A percentile compares a stretch with the other conserved stretches of the same genome.
Conservation (phyloP, 139 green algal genomes). For the Auxenochlorella protothecoides region DNA sequence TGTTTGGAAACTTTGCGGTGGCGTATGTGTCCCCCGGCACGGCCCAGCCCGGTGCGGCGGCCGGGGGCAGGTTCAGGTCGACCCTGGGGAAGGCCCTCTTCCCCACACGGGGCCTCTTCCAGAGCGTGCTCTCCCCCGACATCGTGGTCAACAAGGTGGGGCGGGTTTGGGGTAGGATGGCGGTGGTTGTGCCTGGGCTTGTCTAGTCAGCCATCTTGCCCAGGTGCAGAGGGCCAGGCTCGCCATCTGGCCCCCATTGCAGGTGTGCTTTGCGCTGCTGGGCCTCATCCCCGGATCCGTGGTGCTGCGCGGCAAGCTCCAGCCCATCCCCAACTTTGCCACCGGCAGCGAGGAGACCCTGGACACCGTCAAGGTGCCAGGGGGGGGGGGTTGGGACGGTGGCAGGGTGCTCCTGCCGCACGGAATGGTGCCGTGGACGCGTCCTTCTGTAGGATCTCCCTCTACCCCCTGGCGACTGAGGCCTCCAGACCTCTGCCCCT, state of each 20-base stretch:
- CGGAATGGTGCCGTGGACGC: no score
- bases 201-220: no score
- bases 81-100: constrained; percentile 52
- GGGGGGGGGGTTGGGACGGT: background rate
- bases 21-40: constrained; percentile 27
- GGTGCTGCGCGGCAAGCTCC: constrained; percentile 46
- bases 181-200: no score
- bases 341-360: constrained; percentile 11
- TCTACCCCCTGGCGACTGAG: no score
- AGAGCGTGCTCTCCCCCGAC: constrained; percentile 56
- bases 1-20: constrained; percentile 73
- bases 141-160: constrained; percentile 62
- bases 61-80: constrained; percentile 54
- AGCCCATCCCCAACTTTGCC: constrained; percentile 23
- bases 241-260: background rate
- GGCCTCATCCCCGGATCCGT: constrained; percentile 47
- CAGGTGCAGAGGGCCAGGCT: background rate
- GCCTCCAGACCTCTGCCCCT: no score
- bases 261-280: constrained; percentile 34
- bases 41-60: constrained; percentile 41
- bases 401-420: no score
- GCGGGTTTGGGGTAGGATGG: background rate
- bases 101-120: constrained; percentile 48
- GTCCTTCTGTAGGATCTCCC: no score
- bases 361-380: constrained; percentile 45